Evolutionary conservation across 441 rosid genomes (phyloP), one percentile per base, ranked within the genome.

Genomic region (Adansonia gregorii): DNA sequence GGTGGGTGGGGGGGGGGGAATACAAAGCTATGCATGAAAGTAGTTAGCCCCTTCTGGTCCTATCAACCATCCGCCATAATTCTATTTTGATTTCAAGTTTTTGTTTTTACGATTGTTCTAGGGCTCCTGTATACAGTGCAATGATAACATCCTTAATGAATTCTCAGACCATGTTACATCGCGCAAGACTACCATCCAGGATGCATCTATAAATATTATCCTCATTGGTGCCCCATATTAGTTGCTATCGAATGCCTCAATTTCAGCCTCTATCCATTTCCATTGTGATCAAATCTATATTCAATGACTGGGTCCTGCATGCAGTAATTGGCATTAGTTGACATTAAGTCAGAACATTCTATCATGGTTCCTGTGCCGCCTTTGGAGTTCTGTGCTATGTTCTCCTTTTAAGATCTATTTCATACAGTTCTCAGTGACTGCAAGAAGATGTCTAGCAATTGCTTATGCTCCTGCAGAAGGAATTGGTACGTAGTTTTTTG

Each of bases 371-470:
- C 14, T 2, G 66, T 73, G 8, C 20, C 12, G 43, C 19, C 12
- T 73, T 43, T 20, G 55, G 43, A 58, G 27, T 56, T 58, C 19
- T 17, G 52, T 73, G 8, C 48, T 6, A 15, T 72, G 19, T 73
- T 14, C 8, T 20, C 24, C 27, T 31, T 31, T 31, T 1, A 31
- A 31, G 20, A 56, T 73, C 76, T 20, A 9, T 31, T 31, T 31
- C 2, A 31, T 31, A 1, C 35, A 31, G 7, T 6, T 72, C 39
- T 39, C 3, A 19, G 58, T 45, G 58, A n/a, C 48, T 74, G 76
- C 68, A 14, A 60, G 7, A 61, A 45, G 77, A 43, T 74, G 56
- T 61, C 55, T 5, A 52, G 4, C 51, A 55, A 66, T 41, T 65
- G 73, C 66, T 54, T 54, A 52, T 76, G 72, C 61, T 31, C 35